Percentiles rank a stretch among this genome's conserved stretches.
These are phyloP conservation scores for Claviceps sorghi DNA, from an alignment of 2,329 filamentous ascomycete genomes.

Conservation along the genomic window DNA sequence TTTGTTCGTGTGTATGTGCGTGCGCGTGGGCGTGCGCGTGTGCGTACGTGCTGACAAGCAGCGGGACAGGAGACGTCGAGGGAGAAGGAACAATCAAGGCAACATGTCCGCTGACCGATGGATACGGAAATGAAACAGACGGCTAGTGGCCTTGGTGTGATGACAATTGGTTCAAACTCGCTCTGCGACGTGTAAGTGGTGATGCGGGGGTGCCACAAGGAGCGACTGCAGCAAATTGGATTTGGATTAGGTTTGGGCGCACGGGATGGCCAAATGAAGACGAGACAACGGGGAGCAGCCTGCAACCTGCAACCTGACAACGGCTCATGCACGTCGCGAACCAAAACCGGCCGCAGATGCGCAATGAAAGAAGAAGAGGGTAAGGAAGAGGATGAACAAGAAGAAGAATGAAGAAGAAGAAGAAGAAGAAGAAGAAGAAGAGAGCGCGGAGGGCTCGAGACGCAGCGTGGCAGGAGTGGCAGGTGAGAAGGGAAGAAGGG, in stretches of 20 bases:
- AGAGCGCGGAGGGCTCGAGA: not conserved
- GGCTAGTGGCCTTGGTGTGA: constrained; percentile 1
- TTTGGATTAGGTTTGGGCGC: not conserved
- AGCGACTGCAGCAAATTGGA: not conserved
- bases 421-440: not conserved
- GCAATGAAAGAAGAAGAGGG: not conserved
- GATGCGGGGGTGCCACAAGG: constrained; percentile 3
- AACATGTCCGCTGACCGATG: not conserved
- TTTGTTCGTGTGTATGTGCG: not conserved
- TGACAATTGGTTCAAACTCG: constrained; percentile 3
- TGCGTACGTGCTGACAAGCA: not conserved
- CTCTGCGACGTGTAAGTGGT: constrained; percentile 8
- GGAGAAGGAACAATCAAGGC: not conserved
- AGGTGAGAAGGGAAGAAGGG: not conserved
- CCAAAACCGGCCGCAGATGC: constrained; percentile 1
- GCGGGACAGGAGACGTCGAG: not conserved
- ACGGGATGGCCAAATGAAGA: not conserved
- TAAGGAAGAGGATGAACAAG: not conserved
- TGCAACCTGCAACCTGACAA: not conserved
- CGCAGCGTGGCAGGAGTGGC: not conserved
- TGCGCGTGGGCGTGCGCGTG: not conserved
- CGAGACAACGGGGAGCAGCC: not conserved
- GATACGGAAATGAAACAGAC: constrained; percentile 1
- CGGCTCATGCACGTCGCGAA: not conserved
- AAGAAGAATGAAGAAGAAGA: not conserved